Evolutionary conservation across 192 early-diverging fungal species (phyloP), one percentile per base, ranked within the genome.

Genomic region (Backusella luteola): DNA sequence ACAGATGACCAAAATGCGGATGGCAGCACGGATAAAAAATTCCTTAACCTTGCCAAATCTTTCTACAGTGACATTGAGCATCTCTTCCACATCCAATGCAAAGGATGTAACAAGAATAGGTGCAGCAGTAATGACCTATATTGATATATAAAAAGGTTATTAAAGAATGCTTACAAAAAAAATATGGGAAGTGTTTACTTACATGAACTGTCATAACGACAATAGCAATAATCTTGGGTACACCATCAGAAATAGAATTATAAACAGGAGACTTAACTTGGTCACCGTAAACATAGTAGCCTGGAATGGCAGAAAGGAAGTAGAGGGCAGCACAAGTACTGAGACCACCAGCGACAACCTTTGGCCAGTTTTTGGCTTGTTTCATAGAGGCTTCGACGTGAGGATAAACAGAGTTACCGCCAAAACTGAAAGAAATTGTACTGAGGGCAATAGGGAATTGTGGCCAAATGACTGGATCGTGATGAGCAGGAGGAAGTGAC

Each of bases 381-480:
- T 83, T 83, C 95, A 96, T 94, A 44, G 91, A 89, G 23, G 86
- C 88, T 76, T 96, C 93, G 66, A 96, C 91, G 66, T 95, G 92
- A 32, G 94, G 92, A 79, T 95, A 95, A 11, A 94, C 90, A 6
- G 89, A 92, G 66, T 94, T 93, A 49, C 94, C 94, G 75, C 80
- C 80, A 49, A 77, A 96, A 78, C 90, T 91, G 83, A 96, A 95
- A 12, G 89, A 89, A 76, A 96, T 92, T 0, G 93, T 92, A 2
- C 93, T 93, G 6, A 96, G 74, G 1, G 94, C 92, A 11, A 89
- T 87, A 17, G 94, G 93, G 67, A 96, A 87, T 73, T 90, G 89
- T n/a, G 84, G 80, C 67, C 89, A 89, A 34, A 90, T 88, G 7
- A 95, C 88, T 36, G 78, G 70, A 39, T 80, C 75, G 75, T 93